A percentile compares a stretch with the other conserved stretches of the same genome.
These are phyloP conservation scores for Phlebiopsis flavidoalba DNA, from an alignment of 768 basidiomycete species.

Conservation along the genomic window DNA sequence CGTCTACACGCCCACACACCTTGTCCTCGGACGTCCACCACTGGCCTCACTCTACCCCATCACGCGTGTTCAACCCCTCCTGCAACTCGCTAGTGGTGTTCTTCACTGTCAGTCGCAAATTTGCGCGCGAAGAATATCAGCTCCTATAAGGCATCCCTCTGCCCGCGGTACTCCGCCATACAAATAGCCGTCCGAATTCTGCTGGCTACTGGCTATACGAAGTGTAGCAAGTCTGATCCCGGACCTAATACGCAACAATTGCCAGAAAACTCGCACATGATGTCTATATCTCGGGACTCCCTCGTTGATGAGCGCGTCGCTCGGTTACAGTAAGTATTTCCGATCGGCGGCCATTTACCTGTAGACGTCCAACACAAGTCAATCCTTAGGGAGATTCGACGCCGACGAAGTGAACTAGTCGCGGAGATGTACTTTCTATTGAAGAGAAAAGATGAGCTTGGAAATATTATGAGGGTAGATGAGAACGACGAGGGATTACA, in stretches of 20 bases:
- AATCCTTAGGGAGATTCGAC: constrained; percentile 47
- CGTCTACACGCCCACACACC: not conserved
- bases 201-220: not conserved
- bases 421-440: constrained; percentile 68
- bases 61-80: too few species aligned
- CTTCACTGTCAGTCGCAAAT: too few species aligned
- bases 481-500: constrained; percentile 39
- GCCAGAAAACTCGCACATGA: not conserved
- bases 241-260: not conserved
- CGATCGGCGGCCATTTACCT: not conserved
- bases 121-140: too few species aligned
- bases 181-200: not conserved
- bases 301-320: constrained; percentile 23
- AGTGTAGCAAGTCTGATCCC: not conserved
- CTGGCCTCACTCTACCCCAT: too few species aligned
- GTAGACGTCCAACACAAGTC: not conserved
- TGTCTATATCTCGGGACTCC: constrained; percentile 15
- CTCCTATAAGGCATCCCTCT: too few species aligned
- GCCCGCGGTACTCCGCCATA: too few species aligned
- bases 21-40: not conserved
- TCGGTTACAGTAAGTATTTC: constrained; percentile 21
- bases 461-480: constrained; percentile 32
- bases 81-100: too few species aligned
- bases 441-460: constrained; percentile 43
- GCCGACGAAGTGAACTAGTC: constrained; percentile 66